These are phyloP conservation scores for Deinandra increscens DNA, from an alignment of 129 eudicot species.

Conservation along the genomic window DNA sequence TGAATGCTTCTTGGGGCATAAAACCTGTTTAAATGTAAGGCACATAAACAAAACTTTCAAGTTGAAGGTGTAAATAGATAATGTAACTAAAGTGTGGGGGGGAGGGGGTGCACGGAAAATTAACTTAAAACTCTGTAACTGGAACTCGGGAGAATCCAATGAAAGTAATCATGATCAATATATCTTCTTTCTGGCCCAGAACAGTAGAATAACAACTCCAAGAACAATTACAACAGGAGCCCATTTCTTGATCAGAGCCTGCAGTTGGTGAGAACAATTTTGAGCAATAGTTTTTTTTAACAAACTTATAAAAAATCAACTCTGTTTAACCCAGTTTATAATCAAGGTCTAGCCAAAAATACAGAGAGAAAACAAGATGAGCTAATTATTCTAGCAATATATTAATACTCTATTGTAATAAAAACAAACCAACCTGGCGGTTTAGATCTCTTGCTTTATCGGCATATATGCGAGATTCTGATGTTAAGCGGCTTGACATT, in stretches of 20 bases:
- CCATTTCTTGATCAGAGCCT: constrained; percentile 95
- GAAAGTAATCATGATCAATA: constrained; percentile 50
- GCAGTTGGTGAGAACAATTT: neutral
- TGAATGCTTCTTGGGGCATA: constrained; percentile 18
- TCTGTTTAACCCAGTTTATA: neutral
- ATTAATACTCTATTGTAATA: neutral
- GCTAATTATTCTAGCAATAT: neutral
- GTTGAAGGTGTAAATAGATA: constrained; percentile 23
- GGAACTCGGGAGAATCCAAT: constrained; percentile 12
- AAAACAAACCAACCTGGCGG: constrained; percentile 73
- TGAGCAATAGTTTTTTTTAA: neutral
- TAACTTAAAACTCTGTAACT: constrained; percentile 23
- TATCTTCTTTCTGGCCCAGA: constrained; percentile 76
- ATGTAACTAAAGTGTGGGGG: constrained; percentile 16
- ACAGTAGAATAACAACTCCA: constrained; percentile 79
- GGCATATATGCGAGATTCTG: constrained; percentile 96
- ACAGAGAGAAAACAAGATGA: neutral
- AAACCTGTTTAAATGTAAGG: constrained; percentile 19
- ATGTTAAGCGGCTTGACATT: constrained; percentile 98
- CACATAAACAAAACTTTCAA: constrained; percentile 29
- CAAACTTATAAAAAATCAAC: neutral
- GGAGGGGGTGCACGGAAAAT: constrained; percentile 12
- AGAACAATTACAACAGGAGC: constrained; percentile 96
- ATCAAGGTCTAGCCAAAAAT: neutral
- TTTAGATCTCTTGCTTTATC: constrained; percentile 91